Percentiles rank a stretch among this genome's conserved stretches.
phyloP scores from a whole-genome alignment of 2,329 filamentous ascomycete genomes.

The Ophiocordyceps australis region DNA sequence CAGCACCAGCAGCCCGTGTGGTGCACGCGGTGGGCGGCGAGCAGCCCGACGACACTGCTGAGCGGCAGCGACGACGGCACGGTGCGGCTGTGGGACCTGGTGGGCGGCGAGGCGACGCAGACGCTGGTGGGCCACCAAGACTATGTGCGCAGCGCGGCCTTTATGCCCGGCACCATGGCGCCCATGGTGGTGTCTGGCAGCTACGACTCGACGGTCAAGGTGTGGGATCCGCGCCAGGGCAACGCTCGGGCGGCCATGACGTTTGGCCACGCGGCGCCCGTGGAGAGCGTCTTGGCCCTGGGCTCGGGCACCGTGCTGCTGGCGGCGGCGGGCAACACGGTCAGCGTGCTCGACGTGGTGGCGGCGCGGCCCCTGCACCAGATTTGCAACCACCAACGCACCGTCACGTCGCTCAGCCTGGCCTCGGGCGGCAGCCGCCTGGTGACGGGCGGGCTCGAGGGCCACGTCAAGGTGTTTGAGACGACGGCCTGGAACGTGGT shows the following conservation, averaged over 20 bases:
- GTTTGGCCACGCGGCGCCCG: conserved; percentile 81
- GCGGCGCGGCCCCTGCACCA: conserved; percentile 75
- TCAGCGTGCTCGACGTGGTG: conserved; percentile 83
- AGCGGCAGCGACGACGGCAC: conserved; percentile 86
- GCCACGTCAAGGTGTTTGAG: conserved; percentile 94
- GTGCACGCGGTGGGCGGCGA: conserved; percentile 79
- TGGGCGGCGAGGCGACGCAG: conserved; percentile 55
- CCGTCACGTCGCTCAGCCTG: conserved; percentile 71
- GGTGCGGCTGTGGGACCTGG: conserved; percentile 85
- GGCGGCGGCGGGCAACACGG: conserved; percentile 67
- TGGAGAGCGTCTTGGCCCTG: conserved; percentile 79
- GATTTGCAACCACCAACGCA: conserved; percentile 93
- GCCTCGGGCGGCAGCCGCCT: conserved; percentile 68
- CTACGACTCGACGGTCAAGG: conserved; percentile 82
- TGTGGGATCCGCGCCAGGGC: conserved; percentile 79
- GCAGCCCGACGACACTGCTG: conserved; percentile 71
- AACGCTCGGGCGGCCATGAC: conserved; percentile 58
- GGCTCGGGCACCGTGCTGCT: conserved; percentile 74
- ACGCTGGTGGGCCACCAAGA: conserved; percentile 79
- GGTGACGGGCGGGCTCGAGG: conserved; percentile 78
- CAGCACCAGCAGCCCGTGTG: conserved; percentile 90
- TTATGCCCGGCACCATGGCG: conserved; percentile 58
- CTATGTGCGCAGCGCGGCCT: conserved; percentile 77
- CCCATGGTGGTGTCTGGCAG: conserved; percentile 75
- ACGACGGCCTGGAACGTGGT: conserved; percentile 91